These are phyloP conservation scores for Cerrena zonata DNA, from an alignment of 1,284 basidiomycete species.

Conservation along the genomic window DNA sequence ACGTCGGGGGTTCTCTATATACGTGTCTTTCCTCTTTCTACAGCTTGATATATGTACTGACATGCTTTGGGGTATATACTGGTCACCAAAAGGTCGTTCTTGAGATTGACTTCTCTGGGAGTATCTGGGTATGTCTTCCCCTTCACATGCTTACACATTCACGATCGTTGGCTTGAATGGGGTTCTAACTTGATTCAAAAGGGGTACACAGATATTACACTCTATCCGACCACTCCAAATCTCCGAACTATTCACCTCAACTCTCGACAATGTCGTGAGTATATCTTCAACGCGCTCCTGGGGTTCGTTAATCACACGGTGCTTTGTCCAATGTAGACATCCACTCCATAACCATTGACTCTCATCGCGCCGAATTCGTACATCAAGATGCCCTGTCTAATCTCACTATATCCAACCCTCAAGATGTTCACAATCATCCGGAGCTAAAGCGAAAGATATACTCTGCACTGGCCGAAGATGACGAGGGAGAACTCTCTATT, in stretches of 20 bases:
- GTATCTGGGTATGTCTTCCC: constrained; percentile 58
- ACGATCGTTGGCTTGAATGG: constrained; percentile 4
- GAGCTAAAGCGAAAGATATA: constrained; percentile 92
- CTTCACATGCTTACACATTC: constrained; percentile 3
- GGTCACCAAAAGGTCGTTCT: constrained; percentile 89
- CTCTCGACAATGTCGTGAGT: constrained; percentile 77
- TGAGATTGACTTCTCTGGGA: constrained; percentile 81
- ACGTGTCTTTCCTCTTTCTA: constrained; percentile 43
- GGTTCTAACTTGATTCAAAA: constrained; percentile 30
- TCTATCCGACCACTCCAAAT: constrained; percentile 72
- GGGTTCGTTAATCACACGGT: constrained; percentile 11
- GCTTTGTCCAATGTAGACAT: constrained; percentile 45
- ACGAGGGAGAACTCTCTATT: constrained; percentile 92
- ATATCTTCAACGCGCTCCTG: constrained; percentile 1
- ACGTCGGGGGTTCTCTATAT: constrained; percentile 80
- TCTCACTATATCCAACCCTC: constrained; percentile 62
- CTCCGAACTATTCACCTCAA: constrained; percentile 80
- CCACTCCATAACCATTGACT: constrained; percentile 66
- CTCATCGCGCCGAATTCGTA: constrained; percentile 66
- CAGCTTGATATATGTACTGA: constrained; percentile 36
- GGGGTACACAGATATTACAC: constrained; percentile 89
- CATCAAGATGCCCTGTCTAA: constrained; percentile 74
- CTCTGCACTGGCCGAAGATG: constrained; percentile 82
- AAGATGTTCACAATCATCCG: constrained; percentile 85
- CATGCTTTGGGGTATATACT: constrained; percentile 55